phyloP scores from a whole-genome alignment of 495 filamentous ascomycete genomes.

The Annulohypoxylon nitens region DNA sequence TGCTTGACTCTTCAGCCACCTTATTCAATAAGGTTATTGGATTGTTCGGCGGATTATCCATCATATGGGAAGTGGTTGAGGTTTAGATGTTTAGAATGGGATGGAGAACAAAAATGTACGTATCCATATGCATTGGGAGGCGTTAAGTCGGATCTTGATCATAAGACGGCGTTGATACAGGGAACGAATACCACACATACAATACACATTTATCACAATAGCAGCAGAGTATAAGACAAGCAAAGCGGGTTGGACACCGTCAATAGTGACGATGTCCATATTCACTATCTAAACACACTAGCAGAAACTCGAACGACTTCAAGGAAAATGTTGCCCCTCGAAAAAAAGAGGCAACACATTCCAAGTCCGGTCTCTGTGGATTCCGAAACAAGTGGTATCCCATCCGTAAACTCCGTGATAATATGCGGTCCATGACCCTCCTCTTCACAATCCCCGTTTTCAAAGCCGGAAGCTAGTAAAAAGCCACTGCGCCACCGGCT shows the following conservation, averaged over 20 bases:
- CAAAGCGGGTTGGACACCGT: slow-evolving; percentile 46
- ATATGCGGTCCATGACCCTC: slow-evolving; percentile 3
- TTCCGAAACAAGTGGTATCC: slow-evolving; percentile 46
- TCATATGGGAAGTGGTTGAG: not conserved
- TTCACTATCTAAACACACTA: slow-evolving; percentile 49
- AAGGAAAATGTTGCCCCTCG: slow-evolving; percentile 24
- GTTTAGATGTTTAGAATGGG: not conserved
- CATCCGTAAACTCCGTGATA: slow-evolving; percentile 37
- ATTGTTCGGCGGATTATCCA: not conserved
- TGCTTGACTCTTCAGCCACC: too few relatives aligned
- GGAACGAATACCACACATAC: slow-evolving; percentile 3
- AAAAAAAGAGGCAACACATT: slow-evolving; percentile 13
- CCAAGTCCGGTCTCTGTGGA: slow-evolving; percentile 32
- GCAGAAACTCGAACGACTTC: slow-evolving; percentile 31
- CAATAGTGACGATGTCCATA: slow-evolving; percentile 45
- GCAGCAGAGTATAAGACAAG: slow-evolving; percentile 21
- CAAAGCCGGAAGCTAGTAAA: not conserved
- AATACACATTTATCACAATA: slow-evolving; percentile 11
- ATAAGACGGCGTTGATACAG: slow-evolving; percentile 17
- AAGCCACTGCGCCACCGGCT: not conserved
- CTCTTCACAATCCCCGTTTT: not conserved
- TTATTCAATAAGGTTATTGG: too few relatives aligned
- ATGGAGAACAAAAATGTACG: not conserved
- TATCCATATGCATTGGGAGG: slow-evolving; percentile 42
- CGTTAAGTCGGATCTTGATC: slow-evolving; percentile 31